Conservation (phyloP, 352 stramenopile genomes). For the Globisporangium recalcitrans region DNA sequence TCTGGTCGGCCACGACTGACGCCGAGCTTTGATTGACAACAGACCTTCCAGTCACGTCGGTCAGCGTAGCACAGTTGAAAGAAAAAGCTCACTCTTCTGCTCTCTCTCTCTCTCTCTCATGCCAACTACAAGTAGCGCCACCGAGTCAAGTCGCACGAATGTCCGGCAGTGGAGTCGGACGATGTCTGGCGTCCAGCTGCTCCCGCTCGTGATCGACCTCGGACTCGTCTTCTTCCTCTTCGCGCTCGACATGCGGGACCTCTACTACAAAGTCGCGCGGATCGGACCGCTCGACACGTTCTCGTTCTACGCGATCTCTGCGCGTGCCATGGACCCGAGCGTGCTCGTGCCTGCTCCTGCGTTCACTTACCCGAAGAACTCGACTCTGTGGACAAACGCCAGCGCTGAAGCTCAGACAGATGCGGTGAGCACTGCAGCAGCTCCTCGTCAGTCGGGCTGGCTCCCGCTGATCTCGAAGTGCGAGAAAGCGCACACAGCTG, state of each 20-base stretch:
- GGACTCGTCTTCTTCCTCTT: conserved; percentile 12
- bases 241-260: conserved; percentile 33
- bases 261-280: conserved; percentile 53
- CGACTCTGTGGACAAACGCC: conserved; percentile 2
- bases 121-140: not conserved
- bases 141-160: not conserved
- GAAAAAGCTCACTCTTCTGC: too few species aligned
- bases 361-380: conserved; percentile 1
- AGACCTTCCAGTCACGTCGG: too few species aligned
- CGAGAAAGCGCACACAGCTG: not conserved
- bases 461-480: not conserved
- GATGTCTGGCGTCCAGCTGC: not conserved
- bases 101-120: not conserved
- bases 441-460: conserved; percentile 5
- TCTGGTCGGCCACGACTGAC: too few species aligned
- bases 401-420: not conserved
- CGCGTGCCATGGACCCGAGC: conserved; percentile 14
- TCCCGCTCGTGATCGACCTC: conserved; percentile 7
- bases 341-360: not conserved
- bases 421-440: not conserved
- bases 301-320: conserved; percentile 28
- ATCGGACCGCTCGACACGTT: conserved; percentile 42
- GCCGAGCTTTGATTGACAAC: too few species aligned
- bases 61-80: too few species aligned
- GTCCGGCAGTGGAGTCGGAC: not conserved